phyloP scores from a whole-genome alignment of 2,329 filamentous ascomycete species.

The Calonectria hawksworthii region DNA sequence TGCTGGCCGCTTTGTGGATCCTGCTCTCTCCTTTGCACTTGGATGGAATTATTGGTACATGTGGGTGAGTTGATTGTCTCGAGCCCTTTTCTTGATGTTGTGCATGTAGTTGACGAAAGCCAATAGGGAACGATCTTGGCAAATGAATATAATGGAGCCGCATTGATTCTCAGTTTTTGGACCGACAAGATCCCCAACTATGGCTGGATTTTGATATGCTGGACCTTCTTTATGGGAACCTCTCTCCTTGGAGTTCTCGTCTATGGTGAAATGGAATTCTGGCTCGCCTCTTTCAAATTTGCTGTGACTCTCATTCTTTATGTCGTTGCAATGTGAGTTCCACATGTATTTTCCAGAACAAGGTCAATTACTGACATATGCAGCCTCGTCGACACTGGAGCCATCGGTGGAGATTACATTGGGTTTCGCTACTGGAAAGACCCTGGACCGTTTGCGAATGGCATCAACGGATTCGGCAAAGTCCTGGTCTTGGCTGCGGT shows the following conservation, averaged over 20 bases:
- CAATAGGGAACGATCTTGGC: constrained; percentile 28
- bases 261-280: constrained; percentile 33
- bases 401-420: constrained; percentile 20
- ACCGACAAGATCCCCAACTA: constrained; percentile 29
- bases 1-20: constrained; percentile 28
- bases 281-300: constrained; percentile 23
- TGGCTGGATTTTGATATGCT: constrained; percentile 30
- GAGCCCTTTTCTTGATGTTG: background rate
- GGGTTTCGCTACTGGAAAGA: constrained; percentile 19
- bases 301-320: constrained; percentile 6
- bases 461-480: constrained; percentile 31
- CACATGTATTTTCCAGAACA: too few relatives aligned
- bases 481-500: constrained; percentile 27
- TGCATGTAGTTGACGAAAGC: background rate
- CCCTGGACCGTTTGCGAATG: constrained; percentile 20
- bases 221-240: constrained; percentile 29
- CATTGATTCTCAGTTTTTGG: constrained; percentile 20
- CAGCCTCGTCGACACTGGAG: constrained; percentile 14
- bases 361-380: background rate
- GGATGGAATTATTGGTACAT: constrained; percentile 34
- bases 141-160: constrained; percentile 21
- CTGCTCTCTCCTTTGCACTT: constrained; percentile 27
- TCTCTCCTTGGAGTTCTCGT: constrained; percentile 31
- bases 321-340: constrained; percentile 21
- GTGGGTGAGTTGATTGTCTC: constrained; percentile 24